These are phyloP conservation scores for Globisporangium iwayamae DNA, from an alignment of 352 stramenopile genomes.

Conservation along the genomic window DNA sequence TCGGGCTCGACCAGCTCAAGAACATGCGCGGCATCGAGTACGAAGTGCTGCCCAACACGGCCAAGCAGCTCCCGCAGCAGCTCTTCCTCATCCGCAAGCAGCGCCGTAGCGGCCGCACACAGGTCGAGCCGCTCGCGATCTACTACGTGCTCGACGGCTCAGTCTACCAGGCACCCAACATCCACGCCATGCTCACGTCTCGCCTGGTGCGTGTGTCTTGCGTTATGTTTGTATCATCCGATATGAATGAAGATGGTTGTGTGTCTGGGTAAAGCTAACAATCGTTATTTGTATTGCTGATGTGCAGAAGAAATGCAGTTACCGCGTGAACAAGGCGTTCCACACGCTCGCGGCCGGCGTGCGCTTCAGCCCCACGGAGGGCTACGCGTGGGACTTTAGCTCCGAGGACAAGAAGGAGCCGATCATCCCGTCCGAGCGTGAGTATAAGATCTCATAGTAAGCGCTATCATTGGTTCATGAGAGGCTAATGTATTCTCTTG, in stretches of 20 bases:
- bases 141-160: constrained; percentile 89
- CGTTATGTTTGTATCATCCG: background rate
- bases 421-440: constrained; percentile 81
- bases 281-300: background rate
- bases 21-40: constrained; percentile 88
- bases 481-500: background rate
- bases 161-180: constrained; percentile 85
- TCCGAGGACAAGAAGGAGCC: constrained; percentile 81
- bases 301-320: constrained; percentile 83
- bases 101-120: constrained; percentile 64
- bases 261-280: background rate
- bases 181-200: constrained; percentile 86
- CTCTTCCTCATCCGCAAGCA: constrained; percentile 88
- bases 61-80: constrained; percentile 84
- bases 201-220: constrained; percentile 67
- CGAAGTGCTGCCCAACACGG: constrained; percentile 75
- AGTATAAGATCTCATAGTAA: constrained; percentile 17
- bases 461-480: background rate
- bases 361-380: constrained; percentile 82
- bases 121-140: constrained; percentile 77
- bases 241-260: background rate
- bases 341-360: constrained; percentile 67
- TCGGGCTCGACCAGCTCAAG: constrained; percentile 83
- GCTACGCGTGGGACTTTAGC: constrained; percentile 87
- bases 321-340: constrained; percentile 83